Base-by-base conservation (phyloP, 306 rosid species). In the Betula pendula region DNA sequence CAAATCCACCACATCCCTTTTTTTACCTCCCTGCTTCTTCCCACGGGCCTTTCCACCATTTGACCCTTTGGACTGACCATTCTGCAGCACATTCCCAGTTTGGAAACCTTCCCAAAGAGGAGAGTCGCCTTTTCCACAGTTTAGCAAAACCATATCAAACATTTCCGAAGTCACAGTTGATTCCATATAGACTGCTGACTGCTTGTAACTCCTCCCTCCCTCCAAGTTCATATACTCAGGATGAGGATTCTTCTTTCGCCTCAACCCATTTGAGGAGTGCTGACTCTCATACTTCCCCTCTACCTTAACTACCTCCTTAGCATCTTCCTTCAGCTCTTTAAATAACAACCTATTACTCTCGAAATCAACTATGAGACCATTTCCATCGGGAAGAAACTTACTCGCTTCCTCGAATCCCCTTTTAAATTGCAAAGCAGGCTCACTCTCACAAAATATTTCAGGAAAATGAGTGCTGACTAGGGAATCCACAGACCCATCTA, bases 401-500 rank as follows among this genome's bases (percentile, higher is more conserved):
- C 82, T 77, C 5, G 77, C 87, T 69, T 84, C 87, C 75, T 80
- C 82, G 12, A 71, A 80, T 31, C 84, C 84, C 73, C 79, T 73
- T 51, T 77, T 62, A 40, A 84, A 84, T 74, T 69, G 82, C 84
- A 80, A 35, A 14, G 70, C 79, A 0, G 82, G 77, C 14, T 76
- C 84, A 43, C 19, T 76, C 66, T 80, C 81, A 31, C 11, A 72
- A 42, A 72, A 73, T 58, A 59, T 59, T 8, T 76, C 76, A 56
- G 81, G 76, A 43, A 76, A 72, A 69, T n/a, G n/a, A 73, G 80
- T 74, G 79, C 83, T 83, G 48, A 74, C 44, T 15, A 81, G 81
- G 49, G 84, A 84, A 72, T 84, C 81, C 44, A 51, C 74, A 68
- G 68, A 7, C 48, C 84, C 78, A 66, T 79, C 83, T 48, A 53